Evolutionary conservation across 2,329 filamentous ascomycete species (phyloP), one percentile per base, ranked within the genome.

Genomic region (Trichoderma arundinaceum): DNA sequence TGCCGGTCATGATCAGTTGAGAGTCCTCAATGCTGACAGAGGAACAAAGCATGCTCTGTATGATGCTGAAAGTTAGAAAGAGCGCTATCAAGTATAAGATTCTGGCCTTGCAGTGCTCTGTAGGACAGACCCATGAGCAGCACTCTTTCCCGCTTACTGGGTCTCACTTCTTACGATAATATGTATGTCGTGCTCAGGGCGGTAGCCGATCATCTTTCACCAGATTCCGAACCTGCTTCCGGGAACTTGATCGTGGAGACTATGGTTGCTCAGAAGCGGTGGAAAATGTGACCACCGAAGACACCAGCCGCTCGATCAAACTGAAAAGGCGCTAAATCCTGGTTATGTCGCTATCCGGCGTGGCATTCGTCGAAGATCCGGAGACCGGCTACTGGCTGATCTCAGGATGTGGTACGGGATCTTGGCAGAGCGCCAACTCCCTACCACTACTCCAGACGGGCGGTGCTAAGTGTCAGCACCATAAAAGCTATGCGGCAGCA

Each of bases 301-400:
- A 22, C 32, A n/a, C 12, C 59, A 38, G 38, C 59, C 19, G 48
- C 38, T 62, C 33, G 35, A 43, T 33, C 15, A 41, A 38, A n/a
- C 38, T 13, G n/a, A 39, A 52, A 62, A 53, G 48, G 39, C 49
- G 48, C 59, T 51, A 53, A 62, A 28, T 28, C 39, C 17, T 54
- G 52, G 17, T 9, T 19, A 53, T 62, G 59, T 53, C 38, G 59
- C 28, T 62, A 53, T 53, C 59, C 59, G 49, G 59, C 28, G 49
- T 62, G 38, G 28, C 28, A 53, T 62, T 54, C 39, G 48, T 53
- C 49, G 59, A 53, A 44, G 59, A 62, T 62, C 59, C 59, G 59
- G 59, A 62, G 48, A 19, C 49, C 48, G 59, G 59, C 59, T 53
- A 53, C 48, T 53, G 39, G 59, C 59, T 62, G 38, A 53, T 53